Percentiles rank a stretch among this genome's conserved stretches.
These are phyloP conservation scores for Paracoccidioides lutzii DNA, from an alignment of 2,329 filamentous ascomycete species.

Conservation along the genomic window DNA sequence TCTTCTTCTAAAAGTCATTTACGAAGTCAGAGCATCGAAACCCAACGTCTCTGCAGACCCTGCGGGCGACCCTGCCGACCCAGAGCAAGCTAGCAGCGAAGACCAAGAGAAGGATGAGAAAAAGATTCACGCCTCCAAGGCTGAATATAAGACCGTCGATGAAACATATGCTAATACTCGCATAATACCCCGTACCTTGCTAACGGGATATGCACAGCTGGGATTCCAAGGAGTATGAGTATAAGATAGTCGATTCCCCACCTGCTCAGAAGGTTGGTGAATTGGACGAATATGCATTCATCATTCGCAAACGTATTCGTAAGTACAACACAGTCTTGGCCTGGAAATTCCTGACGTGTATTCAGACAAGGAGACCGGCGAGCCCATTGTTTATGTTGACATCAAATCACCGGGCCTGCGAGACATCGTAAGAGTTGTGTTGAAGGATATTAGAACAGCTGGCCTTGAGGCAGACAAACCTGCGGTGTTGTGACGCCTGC, in stretches of 20 bases:
- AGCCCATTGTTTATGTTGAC: conserved; percentile 17
- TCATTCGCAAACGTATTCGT: conserved; percentile 16
- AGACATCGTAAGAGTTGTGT: conserved; percentile 19
- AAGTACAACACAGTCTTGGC: conserved; percentile 8
- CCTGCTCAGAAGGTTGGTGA: conserved; percentile 8
- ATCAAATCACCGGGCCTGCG: conserved; percentile 22
- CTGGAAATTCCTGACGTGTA: conserved; percentile 9
- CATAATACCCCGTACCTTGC: conserved; percentile 12
- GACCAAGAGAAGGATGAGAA: not conserved
- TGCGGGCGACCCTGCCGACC: not conserved
- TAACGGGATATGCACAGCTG: too few relatives aligned
- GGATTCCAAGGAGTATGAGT: too few relatives aligned
- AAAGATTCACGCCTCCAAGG: conserved; percentile 8
- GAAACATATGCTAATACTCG: conserved; percentile 12
- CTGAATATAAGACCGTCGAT: conserved; percentile 13
- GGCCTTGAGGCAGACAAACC: conserved; percentile 22
- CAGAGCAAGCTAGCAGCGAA: not conserved
- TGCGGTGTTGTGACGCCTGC: conserved; percentile 12
- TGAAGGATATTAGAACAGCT: conserved; percentile 19
- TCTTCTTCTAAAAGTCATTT: conserved; percentile 1
- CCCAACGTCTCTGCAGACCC: not conserved
- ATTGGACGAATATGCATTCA: conserved; percentile 16
- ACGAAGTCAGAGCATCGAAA: not conserved
- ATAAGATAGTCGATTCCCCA: conserved; percentile 16
- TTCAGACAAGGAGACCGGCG: conserved; percentile 13